Evolutionary conservation across 805 yeast species (phyloP), one percentile per base, ranked within the genome.

Genomic region (Huiozyma sinensis): DNA sequence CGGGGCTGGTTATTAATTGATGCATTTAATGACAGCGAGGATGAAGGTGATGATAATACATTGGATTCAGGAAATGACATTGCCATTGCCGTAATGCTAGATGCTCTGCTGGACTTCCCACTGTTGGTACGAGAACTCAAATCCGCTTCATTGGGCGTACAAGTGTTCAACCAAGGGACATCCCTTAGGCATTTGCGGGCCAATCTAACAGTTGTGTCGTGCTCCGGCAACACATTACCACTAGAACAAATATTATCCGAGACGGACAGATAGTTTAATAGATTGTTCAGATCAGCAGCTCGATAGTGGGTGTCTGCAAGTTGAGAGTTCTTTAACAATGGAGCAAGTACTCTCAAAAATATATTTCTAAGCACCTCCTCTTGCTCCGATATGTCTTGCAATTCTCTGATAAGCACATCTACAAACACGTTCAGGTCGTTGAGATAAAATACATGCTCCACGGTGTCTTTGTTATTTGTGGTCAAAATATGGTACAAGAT

Each of bases 371-470:
- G 63, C 7, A 72, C 64, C 45, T 73, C 81, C 34, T 76, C 75
- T 17, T 74, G 75, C 9, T 70, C 72, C 24, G 88, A 75, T 36
- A 86, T 61, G 54, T 89, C 79, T 50, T 75, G 74, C 43, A 90
- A 67, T 57, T 89, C 95, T 43, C 97, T 67, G 1, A 89, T 70
- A 42, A 89, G 69, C 7, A 89, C 88, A 55, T 87, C 95, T 10
- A 83, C 79, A 45, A 89, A 72, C 6, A 89, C 94, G 53, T 82
- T 80, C 46, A 89, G 64, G 58, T 89, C 97, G 54, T 89, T 89
- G 48, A 85, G 68, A 57, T 89, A 89, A 40, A 87, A 76, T 53
- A 81, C 70, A 46, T 81, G 83, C 43, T 75, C 68, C 0, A 94
- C 81, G 6, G 56, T 40, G 33, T 65, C 64, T 6, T 79, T 69